phyloP scores from a whole-genome alignment of 169 alveolate genomes.

The Plasmodium relictum region DNA sequence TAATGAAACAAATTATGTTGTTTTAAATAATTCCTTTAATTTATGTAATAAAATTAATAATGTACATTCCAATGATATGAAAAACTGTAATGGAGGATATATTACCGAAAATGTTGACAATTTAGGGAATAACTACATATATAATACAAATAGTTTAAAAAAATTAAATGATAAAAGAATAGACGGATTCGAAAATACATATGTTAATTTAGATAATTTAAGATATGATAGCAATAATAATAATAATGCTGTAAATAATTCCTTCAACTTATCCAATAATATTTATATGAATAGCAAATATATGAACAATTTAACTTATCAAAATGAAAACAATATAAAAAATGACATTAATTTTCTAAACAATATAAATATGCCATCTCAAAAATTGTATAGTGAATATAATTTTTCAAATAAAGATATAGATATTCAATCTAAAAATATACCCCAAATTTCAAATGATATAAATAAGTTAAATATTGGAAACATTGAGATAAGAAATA shows the following conservation, averaged over 20 bases:
- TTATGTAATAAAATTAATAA: neutral
- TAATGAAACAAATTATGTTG: neutral
- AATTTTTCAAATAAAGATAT: neutral
- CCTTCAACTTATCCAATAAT: neutral
- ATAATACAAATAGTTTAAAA: conserved; percentile 5
- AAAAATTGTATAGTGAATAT: neutral
- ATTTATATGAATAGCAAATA: neutral
- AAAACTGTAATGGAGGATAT: neutral
- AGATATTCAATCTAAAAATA: neutral
- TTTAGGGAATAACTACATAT: neutral
- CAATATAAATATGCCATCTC: conserved; percentile 1
- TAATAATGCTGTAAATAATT: neutral
- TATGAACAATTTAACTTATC: neutral
- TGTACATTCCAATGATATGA: neutral
- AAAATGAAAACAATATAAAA: neutral
- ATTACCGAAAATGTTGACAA: neutral
- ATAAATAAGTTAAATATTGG: neutral
- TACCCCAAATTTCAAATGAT: neutral
- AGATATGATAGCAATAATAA: neutral
- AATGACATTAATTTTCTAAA: neutral
- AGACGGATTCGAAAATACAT: neutral
- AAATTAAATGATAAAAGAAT: neutral
- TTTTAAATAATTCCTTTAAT: conserved; percentile 4
- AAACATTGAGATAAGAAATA: neutral
- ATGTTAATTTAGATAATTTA: neutral